Evolutionary conservation across 805 yeast species (phyloP).

Genomic region (Schwanniomyces occidentalis): DNA sequence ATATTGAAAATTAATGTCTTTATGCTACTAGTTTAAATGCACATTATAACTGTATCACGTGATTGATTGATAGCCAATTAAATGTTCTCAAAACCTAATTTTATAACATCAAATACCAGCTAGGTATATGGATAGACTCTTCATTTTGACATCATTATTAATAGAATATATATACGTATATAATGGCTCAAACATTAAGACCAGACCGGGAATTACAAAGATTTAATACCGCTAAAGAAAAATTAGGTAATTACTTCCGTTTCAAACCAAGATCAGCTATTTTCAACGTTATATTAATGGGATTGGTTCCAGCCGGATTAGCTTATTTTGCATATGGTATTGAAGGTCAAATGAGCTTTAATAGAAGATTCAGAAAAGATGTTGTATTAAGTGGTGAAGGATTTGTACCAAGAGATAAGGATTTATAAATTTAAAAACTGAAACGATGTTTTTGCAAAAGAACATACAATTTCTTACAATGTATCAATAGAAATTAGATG

Average conservation of each 20-base stretch:
- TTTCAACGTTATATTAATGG: slow-evolving; percentile 39
- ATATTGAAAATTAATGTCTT: too few species aligned
- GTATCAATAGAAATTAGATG: too few species aligned
- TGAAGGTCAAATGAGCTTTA: slow-evolving; percentile 38
- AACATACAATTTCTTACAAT: too few species aligned
- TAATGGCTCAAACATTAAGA: slow-evolving; percentile 45
- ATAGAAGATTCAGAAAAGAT: slow-evolving; percentile 35
- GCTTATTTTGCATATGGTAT: slow-evolving; percentile 35
- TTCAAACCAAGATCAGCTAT: slow-evolving; percentile 39
- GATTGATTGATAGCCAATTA: slow-evolving; percentile 8
- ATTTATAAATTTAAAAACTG: too few species aligned
- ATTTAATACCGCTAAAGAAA: slow-evolving; percentile 44
- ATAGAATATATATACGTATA: slow-evolving; percentile 1
- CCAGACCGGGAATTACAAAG: slow-evolving; percentile 44
- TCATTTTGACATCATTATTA: neutral
- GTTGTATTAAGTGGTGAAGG: slow-evolving; percentile 36
- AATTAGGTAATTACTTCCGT: slow-evolving; percentile 41
- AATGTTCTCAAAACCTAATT: slow-evolving; percentile 6
- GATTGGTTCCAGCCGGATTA: slow-evolving; percentile 37
- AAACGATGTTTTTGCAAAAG: too few species aligned
- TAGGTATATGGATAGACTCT: neutral
- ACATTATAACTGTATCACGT: too few species aligned
- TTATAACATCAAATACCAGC: neutral
- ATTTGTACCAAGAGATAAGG: slow-evolving; percentile 45
- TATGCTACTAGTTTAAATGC: too few species aligned